A percentile compares a stretch with the other conserved stretches of the same genome.
Evolutionary conservation across 129 eudicot species (phyloP).

Genomic region (Chrysanthemum lavandulifolium): DNA sequence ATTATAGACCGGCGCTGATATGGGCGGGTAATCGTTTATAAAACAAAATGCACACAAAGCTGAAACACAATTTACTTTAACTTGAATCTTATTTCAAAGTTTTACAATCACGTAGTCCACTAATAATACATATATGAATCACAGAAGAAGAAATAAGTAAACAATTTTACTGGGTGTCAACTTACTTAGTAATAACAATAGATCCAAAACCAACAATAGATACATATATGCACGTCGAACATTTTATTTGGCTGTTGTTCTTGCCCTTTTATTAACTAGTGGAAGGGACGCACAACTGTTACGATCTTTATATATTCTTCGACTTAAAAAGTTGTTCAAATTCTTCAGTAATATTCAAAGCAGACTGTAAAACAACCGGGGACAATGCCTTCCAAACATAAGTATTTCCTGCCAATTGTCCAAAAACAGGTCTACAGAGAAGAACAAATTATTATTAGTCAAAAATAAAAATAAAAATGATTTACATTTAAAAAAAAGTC

Average conservation of each 20-base stretch:
- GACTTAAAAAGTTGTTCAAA: slow-evolving; percentile 26
- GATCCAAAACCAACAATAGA: neutral
- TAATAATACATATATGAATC: no score
- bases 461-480: neutral
- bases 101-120: no score
- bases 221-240: neutral
- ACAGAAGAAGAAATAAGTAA: no score
- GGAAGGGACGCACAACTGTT: slow-evolving; percentile 8
- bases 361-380: slow-evolving; percentile 35
- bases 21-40: no score
- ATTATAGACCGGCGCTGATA: no score
- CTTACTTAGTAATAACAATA: neutral
- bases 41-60: no score
- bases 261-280: neutral
- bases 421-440: slow-evolving; percentile 29
- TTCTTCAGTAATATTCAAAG: slow-evolving; percentile 33
- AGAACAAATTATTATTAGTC: no score
- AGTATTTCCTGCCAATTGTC: slow-evolving; percentile 32
- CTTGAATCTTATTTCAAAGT: no score
- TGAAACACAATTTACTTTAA: no score
- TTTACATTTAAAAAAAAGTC: no score
- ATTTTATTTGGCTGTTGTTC: neutral
- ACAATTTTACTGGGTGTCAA: no score
- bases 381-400: slow-evolving; percentile 45
- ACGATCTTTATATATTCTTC: neutral